phyloP scores from a whole-genome alignment of 2,329 filamentous ascomycete species.

The Periconia digitata region DNA sequence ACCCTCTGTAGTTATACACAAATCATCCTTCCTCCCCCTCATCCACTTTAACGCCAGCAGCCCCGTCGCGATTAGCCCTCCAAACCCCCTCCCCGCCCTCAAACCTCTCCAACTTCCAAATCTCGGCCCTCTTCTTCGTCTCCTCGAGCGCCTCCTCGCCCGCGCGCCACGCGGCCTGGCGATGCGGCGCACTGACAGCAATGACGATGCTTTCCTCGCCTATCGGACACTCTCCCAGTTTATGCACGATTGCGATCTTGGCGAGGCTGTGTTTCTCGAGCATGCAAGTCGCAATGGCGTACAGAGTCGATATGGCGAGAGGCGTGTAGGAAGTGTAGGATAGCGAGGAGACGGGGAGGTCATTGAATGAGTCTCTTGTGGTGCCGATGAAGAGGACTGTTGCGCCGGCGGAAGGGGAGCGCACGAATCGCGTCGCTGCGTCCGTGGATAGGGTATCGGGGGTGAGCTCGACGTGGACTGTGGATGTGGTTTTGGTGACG shows the following conservation, averaged over 20 bases:
- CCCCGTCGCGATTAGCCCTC: constrained; percentile 83
- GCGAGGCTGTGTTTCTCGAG: constrained; percentile 64
- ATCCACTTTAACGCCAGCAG: constrained; percentile 54
- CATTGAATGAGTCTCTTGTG: constrained; percentile 73
- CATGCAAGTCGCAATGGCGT: constrained; percentile 62
- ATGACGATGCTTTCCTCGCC: constrained; percentile 94
- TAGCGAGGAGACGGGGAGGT: constrained; percentile 72
- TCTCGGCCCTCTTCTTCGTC: constrained; percentile 84
- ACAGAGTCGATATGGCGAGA: constrained; percentile 69
- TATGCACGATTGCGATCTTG: constrained; percentile 78
- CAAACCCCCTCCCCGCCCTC: constrained; percentile 74
- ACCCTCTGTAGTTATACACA: too few relatives aligned
- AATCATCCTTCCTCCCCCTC: constrained; percentile 11
- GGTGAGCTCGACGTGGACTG: constrained; percentile 70
- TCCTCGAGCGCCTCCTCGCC: constrained; percentile 87
- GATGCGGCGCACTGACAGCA: constrained; percentile 79
- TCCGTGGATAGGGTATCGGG: constrained; percentile 60
- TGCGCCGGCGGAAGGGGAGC: constrained; percentile 50
- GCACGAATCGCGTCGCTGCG: constrained; percentile 65
- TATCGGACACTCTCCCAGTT: constrained; percentile 81
- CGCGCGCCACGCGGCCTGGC: constrained; percentile 81
- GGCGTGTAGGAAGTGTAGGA: constrained; percentile 74
- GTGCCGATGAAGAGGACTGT: constrained; percentile 56
- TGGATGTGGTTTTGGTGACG: constrained; percentile 28
- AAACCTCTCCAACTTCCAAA: constrained; percentile 95